Evolutionary conservation across 768 basidiomycete species (phyloP), one percentile per base, ranked within the genome.

Genomic region (Epithele typhae): DNA sequence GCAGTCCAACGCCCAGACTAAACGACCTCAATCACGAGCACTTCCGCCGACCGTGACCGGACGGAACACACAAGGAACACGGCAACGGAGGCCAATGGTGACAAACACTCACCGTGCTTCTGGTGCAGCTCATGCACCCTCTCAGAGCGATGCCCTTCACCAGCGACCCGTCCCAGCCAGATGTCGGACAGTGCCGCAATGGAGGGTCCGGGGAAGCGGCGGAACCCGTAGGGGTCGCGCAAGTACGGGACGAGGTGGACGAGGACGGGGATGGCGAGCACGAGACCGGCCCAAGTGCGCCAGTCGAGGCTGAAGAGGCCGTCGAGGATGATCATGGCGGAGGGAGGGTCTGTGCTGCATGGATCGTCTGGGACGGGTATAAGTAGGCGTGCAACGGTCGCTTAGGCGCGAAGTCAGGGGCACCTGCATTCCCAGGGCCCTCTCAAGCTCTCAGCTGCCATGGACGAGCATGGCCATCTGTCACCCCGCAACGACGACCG

Each of bases 111-210:
- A 84, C 91, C 91, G 48, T 90, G 77, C 69, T 79, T 81, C 61
- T 73, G 59, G 60, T 94, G 91, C 57, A 86, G 64, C 42, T 76
- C 60, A 57, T 94, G 88, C 3, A 94, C 80, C 11, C 73, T 64
- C 55, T 89, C 82, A 8, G 82, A 87, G 37, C 90, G 79, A 52
- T 87, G 83, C 1, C 90, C 89, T n/a, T 72, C 65, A 37, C 79
- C 79, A 25, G 74, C 68, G 25, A 80, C 70, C 56, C 71, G 76
- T 32, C 81, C 86, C 15, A 93, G 67, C 88, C 89, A 92, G 3
- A 75, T 50, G 59, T 87, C 82, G 9, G 83, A 77, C 58, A 90
- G 79, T 57, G 74, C 79, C 30, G 90, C 90, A 7, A 83, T 58
- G 62, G 55, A 51, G 0, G 77, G 76, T 0, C 74, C 76, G 2